These are phyloP conservation scores for Colletotrichum trifolii DNA, from an alignment of 2,329 filamentous ascomycete genomes.

Conservation along the genomic window DNA sequence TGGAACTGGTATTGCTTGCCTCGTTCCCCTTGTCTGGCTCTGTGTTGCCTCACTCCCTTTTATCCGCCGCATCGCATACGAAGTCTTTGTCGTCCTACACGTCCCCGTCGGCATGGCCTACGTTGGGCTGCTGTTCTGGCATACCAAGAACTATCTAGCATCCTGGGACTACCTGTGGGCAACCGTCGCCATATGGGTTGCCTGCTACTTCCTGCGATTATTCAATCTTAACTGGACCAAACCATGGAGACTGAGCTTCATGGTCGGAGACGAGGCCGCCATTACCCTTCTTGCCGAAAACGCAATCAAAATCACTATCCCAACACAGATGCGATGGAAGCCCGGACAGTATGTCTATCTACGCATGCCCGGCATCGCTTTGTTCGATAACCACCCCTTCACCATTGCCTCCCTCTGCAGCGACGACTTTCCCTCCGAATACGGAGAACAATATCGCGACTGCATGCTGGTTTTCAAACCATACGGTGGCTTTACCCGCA, in stretches of 20 bases:
- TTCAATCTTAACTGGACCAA: constrained; percentile 92
- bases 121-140: constrained; percentile 91
- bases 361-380: constrained; percentile 89
- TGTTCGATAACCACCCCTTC: constrained; percentile 95
- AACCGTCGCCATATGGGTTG: constrained; percentile 80
- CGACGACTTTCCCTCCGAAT: constrained; percentile 91
- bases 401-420: constrained; percentile 94
- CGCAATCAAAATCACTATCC: constrained; percentile 94
- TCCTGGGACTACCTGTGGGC: constrained; percentile 92
- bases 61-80: constrained; percentile 82
- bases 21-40: constrained; percentile 84
- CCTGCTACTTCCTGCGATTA: constrained; percentile 79
- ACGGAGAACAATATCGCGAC: constrained; percentile 88
- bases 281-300: constrained; percentile 91
- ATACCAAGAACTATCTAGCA: constrained; percentile 89
- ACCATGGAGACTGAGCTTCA: constrained; percentile 81
- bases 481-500: constrained; percentile 88
- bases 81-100: constrained; percentile 85
- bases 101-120: constrained; percentile 84
- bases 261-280: constrained; percentile 91
- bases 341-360: constrained; percentile 96
- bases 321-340: constrained; percentile 91
- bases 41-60: constrained; percentile 86
- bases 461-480: constrained; percentile 93
- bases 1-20: constrained; percentile 84